Evolutionary conservation across 1,284 basidiomycete genomes (phyloP).

Genomic region (Apiotrichum mycotoxinovorans): DNA sequence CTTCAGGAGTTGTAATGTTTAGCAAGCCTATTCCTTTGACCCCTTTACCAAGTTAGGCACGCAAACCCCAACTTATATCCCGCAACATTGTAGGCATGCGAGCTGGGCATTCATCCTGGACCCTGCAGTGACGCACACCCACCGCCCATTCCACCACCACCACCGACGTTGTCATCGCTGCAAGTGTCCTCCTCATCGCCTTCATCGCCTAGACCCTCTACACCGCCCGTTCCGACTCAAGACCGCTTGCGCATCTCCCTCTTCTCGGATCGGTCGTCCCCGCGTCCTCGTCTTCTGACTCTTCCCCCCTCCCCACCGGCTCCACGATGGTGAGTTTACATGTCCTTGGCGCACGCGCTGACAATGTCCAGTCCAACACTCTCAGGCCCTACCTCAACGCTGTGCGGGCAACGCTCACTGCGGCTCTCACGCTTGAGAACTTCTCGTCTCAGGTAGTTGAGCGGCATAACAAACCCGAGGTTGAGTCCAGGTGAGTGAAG

Average conservation of each 20-base stretch:
- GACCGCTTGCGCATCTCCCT: not conserved
- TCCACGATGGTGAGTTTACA: conserved; percentile 8
- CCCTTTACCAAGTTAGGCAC: not conserved
- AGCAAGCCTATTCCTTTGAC: not conserved
- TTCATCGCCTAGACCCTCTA: not conserved
- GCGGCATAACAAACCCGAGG: conserved; percentile 92
- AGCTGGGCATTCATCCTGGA: too few relatives aligned
- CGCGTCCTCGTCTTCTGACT: not conserved
- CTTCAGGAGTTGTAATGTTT: not conserved
- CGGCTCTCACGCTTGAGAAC: conserved; percentile 95
- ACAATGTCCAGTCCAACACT: conserved; percentile 55
- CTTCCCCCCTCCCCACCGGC: not conserved
- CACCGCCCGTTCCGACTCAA: not conserved
- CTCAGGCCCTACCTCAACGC: conserved; percentile 94
- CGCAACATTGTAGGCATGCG: too few relatives aligned
- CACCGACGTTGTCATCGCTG: too few relatives aligned
- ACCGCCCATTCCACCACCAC: too few relatives aligned
- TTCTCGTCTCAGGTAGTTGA: conserved; percentile 97
- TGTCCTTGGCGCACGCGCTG: not conserved
- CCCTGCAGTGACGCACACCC: too few relatives aligned
- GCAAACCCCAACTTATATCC: too few relatives aligned
- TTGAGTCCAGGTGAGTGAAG: conserved; percentile 69
- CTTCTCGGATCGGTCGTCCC: not conserved
- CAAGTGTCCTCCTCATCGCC: too few relatives aligned
- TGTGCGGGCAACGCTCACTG: conserved; percentile 90